Evolutionary conservation across 495 filamentous ascomycete species (phyloP).

Genomic region (Aspergillus sclerotiicarbonarius): DNA sequence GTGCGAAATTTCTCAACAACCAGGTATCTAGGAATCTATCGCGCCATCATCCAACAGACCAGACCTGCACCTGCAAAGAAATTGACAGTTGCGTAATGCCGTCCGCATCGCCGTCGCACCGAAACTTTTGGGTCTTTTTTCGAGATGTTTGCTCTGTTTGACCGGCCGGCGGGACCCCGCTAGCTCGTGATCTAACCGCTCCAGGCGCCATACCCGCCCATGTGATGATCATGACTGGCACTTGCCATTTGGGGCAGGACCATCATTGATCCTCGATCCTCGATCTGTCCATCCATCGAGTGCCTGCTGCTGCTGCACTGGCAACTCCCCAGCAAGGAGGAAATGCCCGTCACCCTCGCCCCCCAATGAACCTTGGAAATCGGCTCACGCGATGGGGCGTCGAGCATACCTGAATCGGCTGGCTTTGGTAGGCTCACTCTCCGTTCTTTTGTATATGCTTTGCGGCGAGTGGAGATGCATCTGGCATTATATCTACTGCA

Average conservation of each 20-base stretch:
- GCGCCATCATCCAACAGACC: conserved; percentile 23
- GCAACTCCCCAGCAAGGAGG: background rate
- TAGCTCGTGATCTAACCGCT: conserved; percentile 27
- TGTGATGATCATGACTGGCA: conserved; percentile 2
- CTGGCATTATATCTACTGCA: background rate
- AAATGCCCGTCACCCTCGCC: background rate
- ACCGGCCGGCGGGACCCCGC: conserved; percentile 25
- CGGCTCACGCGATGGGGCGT: conserved; percentile 42
- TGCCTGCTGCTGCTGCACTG: background rate
- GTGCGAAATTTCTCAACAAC: conserved; percentile 15
- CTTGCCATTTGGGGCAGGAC: background rate
- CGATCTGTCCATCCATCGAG: conserved; percentile 3
- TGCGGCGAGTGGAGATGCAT: background rate
- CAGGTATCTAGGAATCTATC: conserved; percentile 11
- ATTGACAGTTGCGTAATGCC: conserved; percentile 4
- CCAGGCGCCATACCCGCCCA: conserved; percentile 20
- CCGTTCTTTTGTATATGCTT: background rate
- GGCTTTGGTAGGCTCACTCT: conserved; percentile 47
- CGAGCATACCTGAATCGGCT: conserved; percentile 51
- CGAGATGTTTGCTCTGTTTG: conserved; percentile 40
- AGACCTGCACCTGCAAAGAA: background rate
- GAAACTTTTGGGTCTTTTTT: conserved; percentile 41
- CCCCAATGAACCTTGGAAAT: background rate
- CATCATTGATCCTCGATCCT: too few relatives aligned
- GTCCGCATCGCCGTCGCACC: conserved; percentile 10